These are phyloP conservation scores for Neonectria coccinea DNA, from an alignment of 2,329 filamentous ascomycete species.

Conservation along the genomic window DNA sequence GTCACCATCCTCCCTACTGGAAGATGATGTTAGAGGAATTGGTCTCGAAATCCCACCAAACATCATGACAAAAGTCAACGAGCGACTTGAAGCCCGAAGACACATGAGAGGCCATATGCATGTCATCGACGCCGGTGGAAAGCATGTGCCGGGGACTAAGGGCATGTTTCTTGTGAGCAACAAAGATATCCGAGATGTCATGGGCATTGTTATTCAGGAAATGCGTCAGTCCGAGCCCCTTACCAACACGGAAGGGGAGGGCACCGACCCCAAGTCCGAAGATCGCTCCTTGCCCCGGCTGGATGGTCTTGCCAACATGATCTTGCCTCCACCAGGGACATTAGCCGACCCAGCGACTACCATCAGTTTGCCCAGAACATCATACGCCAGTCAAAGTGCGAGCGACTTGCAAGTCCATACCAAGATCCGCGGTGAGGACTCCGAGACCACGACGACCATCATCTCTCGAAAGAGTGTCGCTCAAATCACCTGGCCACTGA, in stretches of 20 bases:
- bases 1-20: background rate
- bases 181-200: conserved; percentile 41
- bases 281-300: conserved; percentile 34
- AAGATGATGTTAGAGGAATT: background rate
- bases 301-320: conserved; percentile 38
- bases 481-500: conserved; percentile 47
- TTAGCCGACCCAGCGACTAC: conserved; percentile 50
- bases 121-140: conserved; percentile 30
- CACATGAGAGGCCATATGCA: conserved; percentile 33
- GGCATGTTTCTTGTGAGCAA: conserved; percentile 40
- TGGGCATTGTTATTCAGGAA: conserved; percentile 38
- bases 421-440: conserved; percentile 33
- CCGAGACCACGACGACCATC: conserved; percentile 44
- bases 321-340: conserved; percentile 41
- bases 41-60: conserved; percentile 10
- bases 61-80: conserved; percentile 36
- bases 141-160: conserved; percentile 24
- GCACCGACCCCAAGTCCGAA: conserved; percentile 18
- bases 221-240: conserved; percentile 17
- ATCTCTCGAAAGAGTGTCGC: conserved; percentile 47
- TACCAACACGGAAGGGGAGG: conserved; percentile 13
- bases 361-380: conserved; percentile 48
- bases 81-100: conserved; percentile 35
- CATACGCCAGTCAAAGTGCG: conserved; percentile 44
- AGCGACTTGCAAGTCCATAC: conserved; percentile 39